phyloP scores from a whole-genome alignment of 129 eudicot genomes.

The Ambrosia artemisiifolia region DNA sequence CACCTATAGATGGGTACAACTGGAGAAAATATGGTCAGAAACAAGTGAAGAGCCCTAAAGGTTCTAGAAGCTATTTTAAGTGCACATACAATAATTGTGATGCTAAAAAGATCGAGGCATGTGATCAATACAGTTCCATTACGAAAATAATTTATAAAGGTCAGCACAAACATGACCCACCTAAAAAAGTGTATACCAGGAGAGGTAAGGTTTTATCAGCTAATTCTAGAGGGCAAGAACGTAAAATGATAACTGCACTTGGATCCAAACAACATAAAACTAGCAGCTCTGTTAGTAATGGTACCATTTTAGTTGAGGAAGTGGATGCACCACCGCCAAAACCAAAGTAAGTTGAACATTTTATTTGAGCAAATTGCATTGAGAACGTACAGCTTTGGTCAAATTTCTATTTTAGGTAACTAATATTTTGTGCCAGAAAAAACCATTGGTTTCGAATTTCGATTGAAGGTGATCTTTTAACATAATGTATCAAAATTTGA shows the following conservation, averaged over 20 bases:
- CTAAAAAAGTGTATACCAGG: constrained; percentile 37
- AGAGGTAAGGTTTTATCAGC: constrained; percentile 38
- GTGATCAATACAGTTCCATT: constrained; percentile 42
- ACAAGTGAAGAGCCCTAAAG: constrained; percentile 72
- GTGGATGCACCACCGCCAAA: constrained; percentile 36
- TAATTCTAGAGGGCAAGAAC: constrained; percentile 27
- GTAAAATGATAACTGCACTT: constrained; percentile 14
- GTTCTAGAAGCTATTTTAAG: constrained; percentile 75
- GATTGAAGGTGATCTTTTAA: neutral
- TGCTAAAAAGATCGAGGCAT: constrained; percentile 78
- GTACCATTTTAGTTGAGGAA: constrained; percentile 29
- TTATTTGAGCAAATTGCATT: neutral
- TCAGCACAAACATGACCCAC: constrained; percentile 82
- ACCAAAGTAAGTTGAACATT: neutral
- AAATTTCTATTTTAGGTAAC: neutral
- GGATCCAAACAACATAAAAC: constrained; percentile 32
- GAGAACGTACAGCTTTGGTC: neutral
- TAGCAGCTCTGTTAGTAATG: constrained; percentile 36
- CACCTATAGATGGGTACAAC: constrained; percentile 56
- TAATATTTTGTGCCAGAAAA: neutral
- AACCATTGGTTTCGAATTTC: neutral
- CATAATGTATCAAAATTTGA: neutral
- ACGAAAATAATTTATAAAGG: constrained; percentile 59
- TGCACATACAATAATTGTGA: constrained; percentile 63
- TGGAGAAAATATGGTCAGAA: constrained; percentile 93